Evolutionary conservation across 2,329 filamentous ascomycete genomes (phyloP).

Genomic region (Penicillium capsulatum): DNA sequence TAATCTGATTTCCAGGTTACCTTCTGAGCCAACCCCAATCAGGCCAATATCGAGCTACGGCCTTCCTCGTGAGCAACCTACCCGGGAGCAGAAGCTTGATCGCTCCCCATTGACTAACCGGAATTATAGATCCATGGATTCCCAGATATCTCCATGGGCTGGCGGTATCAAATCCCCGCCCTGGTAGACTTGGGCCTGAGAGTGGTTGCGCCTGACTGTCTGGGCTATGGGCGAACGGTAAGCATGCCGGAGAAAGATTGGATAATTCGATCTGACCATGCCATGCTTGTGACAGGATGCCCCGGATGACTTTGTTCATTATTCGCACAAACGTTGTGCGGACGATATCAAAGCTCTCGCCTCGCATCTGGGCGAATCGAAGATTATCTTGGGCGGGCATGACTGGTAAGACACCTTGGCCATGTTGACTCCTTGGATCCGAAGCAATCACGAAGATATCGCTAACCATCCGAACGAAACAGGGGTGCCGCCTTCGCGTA

Average conservation of each 20-base stretch:
- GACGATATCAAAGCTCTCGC: slow-evolving; percentile 73
- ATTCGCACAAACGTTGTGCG: slow-evolving; percentile 67
- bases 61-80: slow-evolving; percentile 48
- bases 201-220: slow-evolving; percentile 78
- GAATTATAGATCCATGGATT: slow-evolving; percentile 64
- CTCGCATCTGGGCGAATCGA: slow-evolving; percentile 50
- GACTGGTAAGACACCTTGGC: slow-evolving; percentile 58
- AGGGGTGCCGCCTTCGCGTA: slow-evolving; percentile 75
- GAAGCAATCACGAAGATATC: no score
- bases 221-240: slow-evolving; percentile 78
- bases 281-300: slow-evolving; percentile 54
- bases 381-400: slow-evolving; percentile 80
- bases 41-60: slow-evolving; percentile 46
- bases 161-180: slow-evolving; percentile 82
- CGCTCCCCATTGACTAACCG: background rate
- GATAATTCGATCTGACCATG: no score
- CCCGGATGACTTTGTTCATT: slow-evolving; percentile 58
- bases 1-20: slow-evolving; percentile 42
- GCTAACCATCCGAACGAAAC: no score
- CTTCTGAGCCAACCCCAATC: slow-evolving; percentile 48
- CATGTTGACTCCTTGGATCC: background rate
- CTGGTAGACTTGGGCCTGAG: slow-evolving; percentile 68
- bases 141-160: slow-evolving; percentile 77
- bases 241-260: slow-evolving; percentile 7
- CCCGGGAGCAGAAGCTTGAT: background rate